Conservation (phyloP, 805 yeast genomes). For the Suhomyces pyralidae region DNA sequence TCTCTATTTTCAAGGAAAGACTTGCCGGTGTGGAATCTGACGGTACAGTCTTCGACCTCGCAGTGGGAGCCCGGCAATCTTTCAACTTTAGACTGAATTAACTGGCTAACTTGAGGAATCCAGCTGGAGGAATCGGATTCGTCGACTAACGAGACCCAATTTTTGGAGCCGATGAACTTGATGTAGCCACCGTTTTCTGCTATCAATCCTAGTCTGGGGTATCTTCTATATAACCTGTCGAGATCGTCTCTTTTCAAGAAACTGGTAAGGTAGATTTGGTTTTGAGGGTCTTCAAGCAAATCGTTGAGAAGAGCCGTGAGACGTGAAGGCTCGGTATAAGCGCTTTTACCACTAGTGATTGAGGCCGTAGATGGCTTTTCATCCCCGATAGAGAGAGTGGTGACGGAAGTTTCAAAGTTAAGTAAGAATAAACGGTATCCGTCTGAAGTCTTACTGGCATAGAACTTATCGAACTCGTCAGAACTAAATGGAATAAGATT, state of each 20-base stretch:
- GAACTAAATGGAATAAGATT: constrained; percentile 30
- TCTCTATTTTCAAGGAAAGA: constrained; percentile 59
- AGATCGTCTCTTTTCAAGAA: constrained; percentile 61
- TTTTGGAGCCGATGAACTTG: constrained; percentile 45
- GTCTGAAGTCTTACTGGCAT: constrained; percentile 13
- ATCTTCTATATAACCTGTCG: constrained; percentile 64
- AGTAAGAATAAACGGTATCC: constrained; percentile 50
- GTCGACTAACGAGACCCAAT: constrained; percentile 64
- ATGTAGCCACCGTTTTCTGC: constrained; percentile 90
- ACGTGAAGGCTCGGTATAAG: constrained; percentile 56
- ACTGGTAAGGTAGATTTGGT: constrained; percentile 70
- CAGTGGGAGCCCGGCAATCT: constrained; percentile 77
- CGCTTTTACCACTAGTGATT: constrained; percentile 18
- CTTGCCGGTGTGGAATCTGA: constrained; percentile 71
- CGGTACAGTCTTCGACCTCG: constrained; percentile 70
- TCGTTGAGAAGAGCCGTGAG: constrained; percentile 57
- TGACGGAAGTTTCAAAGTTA: constrained; percentile 46
- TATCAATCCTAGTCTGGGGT: constrained; percentile 71
- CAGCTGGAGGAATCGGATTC: constrained; percentile 48
- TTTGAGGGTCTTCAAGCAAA: constrained; percentile 53
- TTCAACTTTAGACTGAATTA: constrained; percentile 62
- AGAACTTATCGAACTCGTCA: constrained; percentile 33
- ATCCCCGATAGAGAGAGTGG: constrained; percentile 13
- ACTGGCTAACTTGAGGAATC: constrained; percentile 55
- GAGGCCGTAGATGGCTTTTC: constrained; percentile 19